Conservation (phyloP, 345 rosid species). For the Cochlearia excelsa region DNA sequence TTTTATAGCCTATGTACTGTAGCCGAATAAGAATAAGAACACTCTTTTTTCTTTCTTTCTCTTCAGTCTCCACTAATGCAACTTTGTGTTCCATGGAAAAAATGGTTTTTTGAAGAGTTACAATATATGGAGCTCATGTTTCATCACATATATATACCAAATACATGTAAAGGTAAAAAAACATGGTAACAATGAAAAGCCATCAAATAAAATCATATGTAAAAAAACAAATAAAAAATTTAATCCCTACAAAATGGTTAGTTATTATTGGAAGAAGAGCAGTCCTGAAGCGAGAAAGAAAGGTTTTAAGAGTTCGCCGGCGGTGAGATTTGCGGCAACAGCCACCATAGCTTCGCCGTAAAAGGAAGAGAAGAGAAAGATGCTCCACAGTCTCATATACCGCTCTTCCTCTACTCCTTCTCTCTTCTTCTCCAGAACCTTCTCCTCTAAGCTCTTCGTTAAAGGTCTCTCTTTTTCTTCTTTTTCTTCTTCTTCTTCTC, state of each 20-base stretch:
- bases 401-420: constrained; percentile 18
- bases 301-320: constrained; percentile 8
- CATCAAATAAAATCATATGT: no score
- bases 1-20: constrained; percentile 9
- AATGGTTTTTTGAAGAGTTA: no score
- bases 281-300: neutral
- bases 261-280: neutral
- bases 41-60: no score
- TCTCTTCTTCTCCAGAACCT: constrained; percentile 28
- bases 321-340: constrained; percentile 5
- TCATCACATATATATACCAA: no score
- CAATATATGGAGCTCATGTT: no score
- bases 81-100: no score
- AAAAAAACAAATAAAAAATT: no score
- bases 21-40: constrained; percentile 4
- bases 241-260: no score
- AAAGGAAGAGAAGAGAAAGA: neutral
- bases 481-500: neutral
- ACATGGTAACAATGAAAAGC: no score
- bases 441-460: constrained; percentile 34
- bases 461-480: constrained; percentile 28
- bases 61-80: no score
- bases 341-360: neutral
- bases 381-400: constrained; percentile 18
- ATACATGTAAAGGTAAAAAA: no score